Conservation (phyloP, 2,329 filamentous ascomycete genomes). For the Nemania diffusa region DNA sequence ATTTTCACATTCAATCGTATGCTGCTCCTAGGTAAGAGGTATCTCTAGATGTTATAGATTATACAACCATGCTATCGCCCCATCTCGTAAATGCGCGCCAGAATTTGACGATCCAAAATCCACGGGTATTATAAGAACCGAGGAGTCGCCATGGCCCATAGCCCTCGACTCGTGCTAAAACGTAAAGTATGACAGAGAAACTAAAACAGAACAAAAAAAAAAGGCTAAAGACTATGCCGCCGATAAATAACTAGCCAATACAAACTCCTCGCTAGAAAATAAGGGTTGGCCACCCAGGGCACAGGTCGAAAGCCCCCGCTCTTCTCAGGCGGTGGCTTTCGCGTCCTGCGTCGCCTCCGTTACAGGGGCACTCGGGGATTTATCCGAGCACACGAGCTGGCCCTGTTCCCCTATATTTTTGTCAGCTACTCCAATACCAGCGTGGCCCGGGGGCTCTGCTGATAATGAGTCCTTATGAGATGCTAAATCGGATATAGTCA, state of each 20-base stretch:
- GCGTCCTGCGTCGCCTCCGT: conserved; percentile 37
- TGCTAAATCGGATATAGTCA: conserved; percentile 24
- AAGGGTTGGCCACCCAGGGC: neutral
- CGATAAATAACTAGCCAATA: conserved; percentile 12
- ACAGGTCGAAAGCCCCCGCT: conserved; percentile 7
- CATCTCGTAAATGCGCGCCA: conserved; percentile 24
- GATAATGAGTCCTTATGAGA: conserved; percentile 27
- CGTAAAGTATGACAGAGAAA: conserved; percentile 10
- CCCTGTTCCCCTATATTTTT: conserved; percentile 36
- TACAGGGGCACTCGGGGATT: conserved; percentile 36
- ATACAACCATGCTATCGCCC: conserved; percentile 22
- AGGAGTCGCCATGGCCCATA: neutral
- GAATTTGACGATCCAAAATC: neutral
- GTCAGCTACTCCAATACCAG: conserved; percentile 39
- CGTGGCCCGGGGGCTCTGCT: conserved; percentile 35
- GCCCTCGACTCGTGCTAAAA: neutral
- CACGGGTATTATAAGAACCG: conserved; percentile 20
- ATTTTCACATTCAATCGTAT: neutral
- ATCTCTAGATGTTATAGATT: conserved; percentile 28
- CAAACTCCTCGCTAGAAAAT: conserved; percentile 26
- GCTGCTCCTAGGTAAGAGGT: conserved; percentile 15
- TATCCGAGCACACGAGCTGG: conserved; percentile 39
- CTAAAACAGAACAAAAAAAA: neutral
- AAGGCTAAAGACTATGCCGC: conserved; percentile 18
- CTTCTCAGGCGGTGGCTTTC: conserved; percentile 27